A percentile compares a stretch with the other conserved stretches of the same genome.
These are phyloP conservation scores for Apiotrichum sp. DNA, from an alignment of 1,284 basidiomycete species.

Conservation along the genomic window DNA sequence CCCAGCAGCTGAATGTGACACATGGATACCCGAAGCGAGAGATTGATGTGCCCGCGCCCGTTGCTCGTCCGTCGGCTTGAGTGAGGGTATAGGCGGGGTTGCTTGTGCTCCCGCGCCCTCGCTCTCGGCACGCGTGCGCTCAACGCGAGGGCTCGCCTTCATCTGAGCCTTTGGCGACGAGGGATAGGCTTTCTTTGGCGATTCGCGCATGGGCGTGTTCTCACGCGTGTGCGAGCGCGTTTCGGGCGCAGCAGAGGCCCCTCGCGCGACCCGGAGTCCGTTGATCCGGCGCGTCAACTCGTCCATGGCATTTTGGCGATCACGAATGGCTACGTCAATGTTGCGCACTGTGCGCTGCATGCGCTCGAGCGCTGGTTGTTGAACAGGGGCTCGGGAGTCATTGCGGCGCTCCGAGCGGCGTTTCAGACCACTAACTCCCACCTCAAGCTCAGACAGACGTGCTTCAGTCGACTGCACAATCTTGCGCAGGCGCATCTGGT, in stretches of 20 bases:
- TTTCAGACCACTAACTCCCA: constrained; percentile 33
- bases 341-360: constrained; percentile 50
- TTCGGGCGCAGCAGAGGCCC: neutral
- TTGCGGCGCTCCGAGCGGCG: constrained; percentile 19
- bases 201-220: neutral
- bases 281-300: constrained; percentile 47
- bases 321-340: constrained; percentile 47
- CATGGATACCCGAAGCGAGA: neutral
- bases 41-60: constrained; percentile 1
- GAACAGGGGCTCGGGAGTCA: constrained; percentile 3
- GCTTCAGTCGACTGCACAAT: constrained; percentile 44
- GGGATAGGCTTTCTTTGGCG: neutral
- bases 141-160: neutral
- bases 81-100: neutral
- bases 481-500: constrained; percentile 48
- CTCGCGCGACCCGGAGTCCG: constrained; percentile 25
- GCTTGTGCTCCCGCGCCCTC: neutral
- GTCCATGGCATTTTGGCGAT: constrained; percentile 47
- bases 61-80: constrained; percentile 10
- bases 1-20: neutral
- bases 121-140: constrained; percentile 5
- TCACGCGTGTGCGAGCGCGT: constrained; percentile 5
- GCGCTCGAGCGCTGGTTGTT: constrained; percentile 45
- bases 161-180: neutral
- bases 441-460: constrained; percentile 45